Conservation (phyloP, 2,329 filamentous ascomycete genomes). For the Exophiala phaeomuriformis region DNA sequence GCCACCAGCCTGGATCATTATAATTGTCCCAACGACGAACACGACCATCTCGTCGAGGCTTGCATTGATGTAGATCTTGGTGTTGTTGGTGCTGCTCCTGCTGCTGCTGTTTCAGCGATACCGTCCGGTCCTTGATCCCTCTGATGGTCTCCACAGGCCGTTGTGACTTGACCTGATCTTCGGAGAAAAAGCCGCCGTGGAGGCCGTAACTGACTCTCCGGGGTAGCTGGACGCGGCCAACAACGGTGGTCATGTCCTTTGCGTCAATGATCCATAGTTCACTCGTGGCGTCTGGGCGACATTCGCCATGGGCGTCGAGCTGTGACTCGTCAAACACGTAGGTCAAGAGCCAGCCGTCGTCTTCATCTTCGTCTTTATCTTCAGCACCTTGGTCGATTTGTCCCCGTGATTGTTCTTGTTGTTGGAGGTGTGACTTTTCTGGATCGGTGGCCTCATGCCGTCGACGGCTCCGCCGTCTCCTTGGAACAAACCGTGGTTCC, state of each 20-base stretch:
- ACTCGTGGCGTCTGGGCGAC: constrained; percentile 41
- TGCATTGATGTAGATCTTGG: too few relatives aligned
- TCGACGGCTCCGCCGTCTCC: constrained; percentile 18
- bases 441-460: too few relatives aligned
- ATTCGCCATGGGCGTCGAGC: constrained; percentile 46
- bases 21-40: too few relatives aligned
- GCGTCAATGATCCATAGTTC: constrained; percentile 66
- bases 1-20: too few relatives aligned
- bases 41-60: too few relatives aligned
- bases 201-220: constrained; percentile 64
- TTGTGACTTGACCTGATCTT: constrained; percentile 47
- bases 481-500: constrained; percentile 58
- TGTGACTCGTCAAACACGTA: constrained; percentile 66
- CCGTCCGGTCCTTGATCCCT: constrained; percentile 10
- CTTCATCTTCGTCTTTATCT: constrained; percentile 39
- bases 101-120: too few relatives aligned
- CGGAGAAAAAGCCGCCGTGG: constrained; percentile 56
- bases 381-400: too few relatives aligned
- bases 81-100: too few relatives aligned
- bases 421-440: too few relatives aligned
- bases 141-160: constrained; percentile 33
- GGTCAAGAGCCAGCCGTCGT: constrained; percentile 60
- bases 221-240: constrained; percentile 53
- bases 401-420: too few relatives aligned
- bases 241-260: constrained; percentile 52